Base-by-base conservation (phyloP, 75 land plant species). In the Picea sitchensis region DNA sequence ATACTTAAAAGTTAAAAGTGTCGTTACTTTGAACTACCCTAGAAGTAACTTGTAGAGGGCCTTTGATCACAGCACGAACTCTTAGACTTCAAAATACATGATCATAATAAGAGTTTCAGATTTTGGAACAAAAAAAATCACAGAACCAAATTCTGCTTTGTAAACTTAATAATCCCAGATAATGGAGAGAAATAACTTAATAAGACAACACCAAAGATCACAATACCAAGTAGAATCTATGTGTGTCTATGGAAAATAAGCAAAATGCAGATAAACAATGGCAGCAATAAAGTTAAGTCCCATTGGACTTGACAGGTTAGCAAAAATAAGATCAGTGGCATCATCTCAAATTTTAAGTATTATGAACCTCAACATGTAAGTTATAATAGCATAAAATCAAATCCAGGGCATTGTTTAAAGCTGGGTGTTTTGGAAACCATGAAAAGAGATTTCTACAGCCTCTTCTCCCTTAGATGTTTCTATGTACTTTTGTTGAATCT, bases 401-500 rank as follows among this genome's bases (percentile, higher is more conserved):
- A 9, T 51, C 56, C 56, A 51, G 11, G 12, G 12, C 56, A 51
- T 12, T 51, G 56, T 51, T 51, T 51, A 51, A 51, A 51, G 56
- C 56, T 9, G 9, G 56, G 56, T 9, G 11, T 51, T 51, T 51
- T 51, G 60, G 77, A 82, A 21, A 36, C 59, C 77, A 75, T 36
- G 15, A 84, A 36, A 64, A 81, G 54, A 51, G 65, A 2, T 38
- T 58, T 36, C 59, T 44, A 14, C 30, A 47, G 31, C 21, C 63
- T 76, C 21, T 60, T 21, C 26, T 18, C 20, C 8, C 74, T 17
- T 78, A 75, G 71, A 20, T 67, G 9, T 64, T 78, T 64, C 56
- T 26, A 65, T 78, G 3, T 31, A 78, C 21, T 44, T 21, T 21
- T 17, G 60, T 77, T 80, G 80, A 59, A 57, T 72, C 17, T 20